Percentiles rank a stretch among this genome's conserved stretches.
Evolutionary conservation across 441 rosid species (phyloP).

Genomic region (Gossypium schwendimanii): DNA sequence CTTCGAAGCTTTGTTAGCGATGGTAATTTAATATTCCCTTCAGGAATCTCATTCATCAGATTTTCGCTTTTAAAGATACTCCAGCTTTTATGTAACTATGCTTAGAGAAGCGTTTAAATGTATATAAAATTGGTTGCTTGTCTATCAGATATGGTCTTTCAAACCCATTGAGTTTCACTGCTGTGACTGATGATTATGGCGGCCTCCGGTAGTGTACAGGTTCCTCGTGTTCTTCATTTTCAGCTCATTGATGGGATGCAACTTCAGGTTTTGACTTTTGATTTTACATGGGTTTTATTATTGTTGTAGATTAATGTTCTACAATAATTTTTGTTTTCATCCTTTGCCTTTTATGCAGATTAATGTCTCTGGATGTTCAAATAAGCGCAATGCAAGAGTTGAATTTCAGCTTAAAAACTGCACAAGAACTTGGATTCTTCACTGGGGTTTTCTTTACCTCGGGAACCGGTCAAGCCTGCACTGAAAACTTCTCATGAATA

Average conservation of each 20-base stretch:
- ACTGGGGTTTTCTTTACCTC: conserved; percentile 53
- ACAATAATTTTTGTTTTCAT: conserved; percentile 1
- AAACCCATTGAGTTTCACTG: neutral
- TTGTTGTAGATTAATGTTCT: neutral
- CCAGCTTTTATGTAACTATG: neutral
- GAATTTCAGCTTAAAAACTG: conserved; percentile 56
- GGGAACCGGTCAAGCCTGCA: conserved; percentile 41
- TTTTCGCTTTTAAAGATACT: conserved; percentile 2
- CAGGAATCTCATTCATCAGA: neutral
- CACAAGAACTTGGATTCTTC: conserved; percentile 52
- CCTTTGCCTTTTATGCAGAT: conserved; percentile 25
- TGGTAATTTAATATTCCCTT: conserved; percentile 3
- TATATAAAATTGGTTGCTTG: neutral
- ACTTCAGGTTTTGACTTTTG: conserved; percentile 39
- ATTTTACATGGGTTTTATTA: neutral
- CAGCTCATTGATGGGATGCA: conserved; percentile 60
- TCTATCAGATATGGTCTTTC: neutral
- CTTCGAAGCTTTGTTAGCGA: neutral
- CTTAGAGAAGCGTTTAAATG: neutral
- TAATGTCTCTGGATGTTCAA: conserved; percentile 40
- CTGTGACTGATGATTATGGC: conserved; percentile 37
- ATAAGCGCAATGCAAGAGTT: conserved; percentile 45
- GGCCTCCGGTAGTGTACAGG: conserved; percentile 22
- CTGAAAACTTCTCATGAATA: conserved; percentile 4
- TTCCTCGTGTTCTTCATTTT: conserved; percentile 32